phyloP scores from a whole-genome alignment of 2,329 filamentous ascomycete species.

The Biscogniauxia sp. region DNA sequence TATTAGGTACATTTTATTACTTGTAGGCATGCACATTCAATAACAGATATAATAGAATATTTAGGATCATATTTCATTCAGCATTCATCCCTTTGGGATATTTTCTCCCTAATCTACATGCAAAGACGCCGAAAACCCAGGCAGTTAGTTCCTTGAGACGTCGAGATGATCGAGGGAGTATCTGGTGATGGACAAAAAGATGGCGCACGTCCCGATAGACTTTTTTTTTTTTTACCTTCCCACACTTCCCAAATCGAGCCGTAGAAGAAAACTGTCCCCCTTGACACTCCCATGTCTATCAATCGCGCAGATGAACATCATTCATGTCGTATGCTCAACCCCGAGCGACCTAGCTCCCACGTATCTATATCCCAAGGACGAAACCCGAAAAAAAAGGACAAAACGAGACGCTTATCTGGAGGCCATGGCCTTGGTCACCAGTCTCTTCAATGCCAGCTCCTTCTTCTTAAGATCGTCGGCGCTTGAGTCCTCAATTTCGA shows the following conservation, averaged over 20 bases:
- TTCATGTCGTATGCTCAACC: constrained; percentile 24
- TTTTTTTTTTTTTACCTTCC: constrained; percentile 26
- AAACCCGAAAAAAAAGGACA: constrained; percentile 25
- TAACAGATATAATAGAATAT: neutral
- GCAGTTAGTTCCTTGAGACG: constrained; percentile 23
- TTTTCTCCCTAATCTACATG: constrained; percentile 36
- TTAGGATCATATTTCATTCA: constrained; percentile 6
- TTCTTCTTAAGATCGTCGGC: constrained; percentile 99
- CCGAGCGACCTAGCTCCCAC: constrained; percentile 26
- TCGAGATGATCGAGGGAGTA: constrained; percentile 20
- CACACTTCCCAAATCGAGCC: constrained; percentile 23
- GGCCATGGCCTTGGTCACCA: constrained; percentile 97
- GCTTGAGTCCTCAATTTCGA: constrained; percentile 88
- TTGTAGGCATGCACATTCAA: neutral
- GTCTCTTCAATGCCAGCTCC: constrained; percentile 95
- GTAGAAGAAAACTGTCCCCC: constrained; percentile 21
- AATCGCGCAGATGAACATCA: constrained; percentile 23
- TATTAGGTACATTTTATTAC: neutral
- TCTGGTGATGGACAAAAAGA: constrained; percentile 23
- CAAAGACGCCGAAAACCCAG: constrained; percentile 30
- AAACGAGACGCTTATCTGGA: constrained; percentile 63
- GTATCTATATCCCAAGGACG: constrained; percentile 29
- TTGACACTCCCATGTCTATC: constrained; percentile 28
- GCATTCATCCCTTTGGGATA: constrained; percentile 17
- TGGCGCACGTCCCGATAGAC: constrained; percentile 30